Evolutionary conservation across 1,284 basidiomycete genomes (phyloP), one percentile per base, ranked within the genome.

Genomic region (Leccinum angustisporum): DNA sequence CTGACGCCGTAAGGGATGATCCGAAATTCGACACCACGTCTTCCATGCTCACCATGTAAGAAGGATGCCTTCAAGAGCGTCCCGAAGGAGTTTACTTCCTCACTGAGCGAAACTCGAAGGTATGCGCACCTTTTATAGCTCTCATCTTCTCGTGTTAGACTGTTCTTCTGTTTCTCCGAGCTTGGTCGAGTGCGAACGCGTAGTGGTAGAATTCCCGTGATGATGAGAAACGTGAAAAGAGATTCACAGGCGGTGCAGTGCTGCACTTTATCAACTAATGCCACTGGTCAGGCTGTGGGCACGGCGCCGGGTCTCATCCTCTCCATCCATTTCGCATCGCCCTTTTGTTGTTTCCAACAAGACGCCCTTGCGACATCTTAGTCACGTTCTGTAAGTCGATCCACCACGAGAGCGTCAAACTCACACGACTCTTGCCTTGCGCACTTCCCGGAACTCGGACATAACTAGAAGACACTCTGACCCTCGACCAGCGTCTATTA

Each of bases 31-130:
- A 61, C 51, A 30, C 14, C 33, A 27, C 1, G 33, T 54, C 25
- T 27, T 58, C 14, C 25, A 58, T 25, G 69, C 83, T 67, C 65
- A 91, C 90, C 90, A 92, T 67, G 86, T 90, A 58, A 93, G 77
- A 65, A 92, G 82, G 57, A 90, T 77, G 48, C 91, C 89, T 91
- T 54, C n/a, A n/a, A n/a, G 50, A 33, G 34, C 11, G 10, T n/a
- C n/a, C 59, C 1, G n/a, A 27, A 61, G 25, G 3, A 36, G 54
- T 57, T 64, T 55, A 34, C 18, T 53, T 58, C 59, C 25, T 59
- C 16, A 40, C 25, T 33, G 48, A 61, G 30, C 31, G 59, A 62
- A 54, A 34, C 31, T 54, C 11, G 55, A 25, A 40, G 14, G 46
- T 33, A 52, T 33, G 68, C 80, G 48, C 61, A 83, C 86, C 87